These are phyloP conservation scores for Aspergillus nanangensis DNA, from an alignment of 495 filamentous ascomycete species.

Conservation along the genomic window DNA sequence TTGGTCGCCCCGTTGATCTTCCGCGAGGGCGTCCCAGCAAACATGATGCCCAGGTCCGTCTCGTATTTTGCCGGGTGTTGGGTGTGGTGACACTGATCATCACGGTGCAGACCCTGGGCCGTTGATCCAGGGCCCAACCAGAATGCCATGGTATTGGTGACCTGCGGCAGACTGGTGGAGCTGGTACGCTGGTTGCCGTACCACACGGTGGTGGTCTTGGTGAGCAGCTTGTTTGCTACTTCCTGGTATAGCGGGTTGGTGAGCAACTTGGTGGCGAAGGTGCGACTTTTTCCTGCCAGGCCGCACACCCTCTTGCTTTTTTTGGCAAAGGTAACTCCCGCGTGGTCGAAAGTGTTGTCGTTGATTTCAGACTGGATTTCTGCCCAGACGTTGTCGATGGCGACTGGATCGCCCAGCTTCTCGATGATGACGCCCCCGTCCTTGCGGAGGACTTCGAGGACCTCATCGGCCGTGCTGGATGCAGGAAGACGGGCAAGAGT, in stretches of 20 bases:
- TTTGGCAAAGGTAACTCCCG: background rate
- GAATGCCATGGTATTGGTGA: slow-evolving; percentile 1
- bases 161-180: slow-evolving; percentile 3
- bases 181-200: slow-evolving; percentile 3
- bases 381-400: too few species aligned
- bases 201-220: slow-evolving; percentile 5
- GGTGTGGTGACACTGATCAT: slow-evolving; percentile 9
- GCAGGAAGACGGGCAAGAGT: too few species aligned
- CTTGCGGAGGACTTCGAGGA: too few species aligned
- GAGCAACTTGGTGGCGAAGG: slow-evolving; percentile 5
- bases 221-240: slow-evolving; percentile 1
- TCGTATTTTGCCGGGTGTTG: slow-evolving; percentile 5
- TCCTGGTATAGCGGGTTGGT: slow-evolving; percentile 7
- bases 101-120: slow-evolving; percentile 3
- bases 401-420: too few species aligned
- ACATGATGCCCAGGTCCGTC: slow-evolving; percentile 5
- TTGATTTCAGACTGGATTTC: too few species aligned
- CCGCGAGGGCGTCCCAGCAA: slow-evolving; percentile 3
- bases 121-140: background rate
- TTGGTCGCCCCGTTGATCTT: slow-evolving; percentile 1
- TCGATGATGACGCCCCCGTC: too few species aligned
- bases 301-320: background rate
- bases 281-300: slow-evolving; percentile 4
- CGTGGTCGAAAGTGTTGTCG: too few species aligned
- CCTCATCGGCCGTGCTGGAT: too few species aligned